A percentile compares a stretch with the other conserved stretches of the same genome.
Conservation (phyloP, 305 asterid species). For the Caryopteris hybrid region DNA sequence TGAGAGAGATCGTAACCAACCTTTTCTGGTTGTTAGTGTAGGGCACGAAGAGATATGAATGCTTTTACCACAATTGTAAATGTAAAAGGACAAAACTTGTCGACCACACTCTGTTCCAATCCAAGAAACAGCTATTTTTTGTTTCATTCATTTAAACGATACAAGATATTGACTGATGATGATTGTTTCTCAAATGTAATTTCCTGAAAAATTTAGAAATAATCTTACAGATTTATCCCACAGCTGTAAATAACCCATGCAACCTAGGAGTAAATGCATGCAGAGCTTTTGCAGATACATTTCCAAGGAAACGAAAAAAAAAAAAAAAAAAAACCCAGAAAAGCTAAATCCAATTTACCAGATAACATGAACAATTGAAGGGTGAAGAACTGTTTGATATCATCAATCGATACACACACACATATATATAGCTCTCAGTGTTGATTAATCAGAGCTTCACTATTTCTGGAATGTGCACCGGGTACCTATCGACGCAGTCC, state of each 20-base stretch:
- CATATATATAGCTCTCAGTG: neutral
- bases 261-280: slow-evolving; percentile 26
- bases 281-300: slow-evolving; percentile 14
- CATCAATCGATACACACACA: neutral
- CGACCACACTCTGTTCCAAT: neutral
- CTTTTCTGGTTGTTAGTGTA: no score
- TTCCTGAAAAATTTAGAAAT: neutral
- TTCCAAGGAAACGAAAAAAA: neutral
- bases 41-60: no score
- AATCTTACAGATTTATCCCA: neutral
- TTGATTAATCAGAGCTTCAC: slow-evolving; percentile 26
- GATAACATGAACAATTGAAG: slow-evolving; percentile 18
- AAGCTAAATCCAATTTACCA: neutral
- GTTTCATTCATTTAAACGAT: slow-evolving; percentile 1
- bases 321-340: no score
- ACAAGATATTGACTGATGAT: slow-evolving; percentile 2
- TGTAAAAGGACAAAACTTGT: neutral
- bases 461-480: slow-evolving; percentile 40
- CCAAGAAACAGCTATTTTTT: neutral
- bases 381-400: neutral
- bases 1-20: neutral
- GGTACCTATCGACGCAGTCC: slow-evolving; percentile 40
- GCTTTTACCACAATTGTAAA: no score
- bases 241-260: slow-evolving; percentile 18
- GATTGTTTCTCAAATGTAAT: neutral